Conservation (phyloP, 805 yeast genomes). For the Candida ovalis region DNA sequence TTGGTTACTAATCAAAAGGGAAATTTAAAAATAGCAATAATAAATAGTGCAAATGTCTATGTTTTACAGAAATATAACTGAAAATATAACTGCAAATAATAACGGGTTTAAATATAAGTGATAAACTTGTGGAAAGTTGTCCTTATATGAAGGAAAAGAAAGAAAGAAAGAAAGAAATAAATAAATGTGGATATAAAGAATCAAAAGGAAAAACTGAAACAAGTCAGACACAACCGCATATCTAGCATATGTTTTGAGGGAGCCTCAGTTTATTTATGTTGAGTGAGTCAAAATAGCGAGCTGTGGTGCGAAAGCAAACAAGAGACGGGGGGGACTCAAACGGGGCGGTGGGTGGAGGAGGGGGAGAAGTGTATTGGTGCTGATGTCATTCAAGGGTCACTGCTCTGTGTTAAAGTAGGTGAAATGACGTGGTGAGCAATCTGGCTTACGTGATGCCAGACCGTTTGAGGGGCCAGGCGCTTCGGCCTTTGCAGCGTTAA, state of each 20-base stretch:
- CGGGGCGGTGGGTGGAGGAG: too few species aligned
- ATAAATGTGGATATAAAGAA: neutral
- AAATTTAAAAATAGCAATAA: neutral
- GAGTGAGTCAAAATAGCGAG: neutral
- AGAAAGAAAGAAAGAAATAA: neutral
- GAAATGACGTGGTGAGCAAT: neutral
- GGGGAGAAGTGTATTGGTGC: neutral
- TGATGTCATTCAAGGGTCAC: neutral
- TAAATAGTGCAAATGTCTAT: neutral
- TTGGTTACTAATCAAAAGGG: neutral
- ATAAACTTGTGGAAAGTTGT: neutral
- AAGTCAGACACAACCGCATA: neutral
- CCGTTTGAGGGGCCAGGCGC: neutral
- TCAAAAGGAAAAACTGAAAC: neutral
- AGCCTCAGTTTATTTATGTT: too few species aligned
- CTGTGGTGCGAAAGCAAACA: neutral
- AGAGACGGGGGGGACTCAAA: neutral
- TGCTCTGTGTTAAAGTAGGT: neutral
- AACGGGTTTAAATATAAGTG: neutral
- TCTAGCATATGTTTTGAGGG: neutral
- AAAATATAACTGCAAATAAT: too few species aligned
- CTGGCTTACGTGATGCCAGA: neutral
- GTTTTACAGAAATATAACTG: neutral
- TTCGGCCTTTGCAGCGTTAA: neutral
- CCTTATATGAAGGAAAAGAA: neutral